Conservation (phyloP, 331 rosid genomes). For the Phaseolus coccineus region DNA sequence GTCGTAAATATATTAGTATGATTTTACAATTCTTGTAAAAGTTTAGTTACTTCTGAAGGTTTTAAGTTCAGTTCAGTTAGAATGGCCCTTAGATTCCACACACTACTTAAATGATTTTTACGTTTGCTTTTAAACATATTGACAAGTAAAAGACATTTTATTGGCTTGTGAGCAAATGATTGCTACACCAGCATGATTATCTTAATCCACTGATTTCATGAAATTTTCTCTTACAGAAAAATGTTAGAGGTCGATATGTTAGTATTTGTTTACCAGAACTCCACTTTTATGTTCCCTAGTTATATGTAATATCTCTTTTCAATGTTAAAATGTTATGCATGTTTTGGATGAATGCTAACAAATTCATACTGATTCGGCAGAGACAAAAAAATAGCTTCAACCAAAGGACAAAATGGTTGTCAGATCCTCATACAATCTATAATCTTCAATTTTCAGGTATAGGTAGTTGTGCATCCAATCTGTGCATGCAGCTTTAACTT, state of each 20-base stretch:
- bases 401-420: constrained; percentile 10
- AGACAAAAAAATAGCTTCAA: background rate
- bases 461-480: constrained; percentile 29
- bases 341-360: background rate
- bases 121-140: background rate
- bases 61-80: constrained; percentile 14
- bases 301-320: background rate
- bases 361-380: background rate
- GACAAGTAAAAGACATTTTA: background rate
- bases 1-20: background rate
- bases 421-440: background rate
- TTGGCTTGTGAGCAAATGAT: background rate
- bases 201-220: background rate
- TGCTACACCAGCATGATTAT: background rate
- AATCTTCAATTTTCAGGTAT: constrained; percentile 29
- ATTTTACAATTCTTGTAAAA: constrained; percentile 8
- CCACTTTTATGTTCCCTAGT: background rate
- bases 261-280: no score
- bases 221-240: no score
- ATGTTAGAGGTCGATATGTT: no score
- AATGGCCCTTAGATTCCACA: background rate
- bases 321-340: background rate
- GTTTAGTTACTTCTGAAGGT: background rate
- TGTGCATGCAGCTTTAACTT: constrained; percentile 33
- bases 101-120: background rate